Evolutionary conservation across 495 filamentous ascomycete genomes (phyloP), one percentile per base, ranked within the genome.

Genomic region (Copromyces sp.): DNA sequence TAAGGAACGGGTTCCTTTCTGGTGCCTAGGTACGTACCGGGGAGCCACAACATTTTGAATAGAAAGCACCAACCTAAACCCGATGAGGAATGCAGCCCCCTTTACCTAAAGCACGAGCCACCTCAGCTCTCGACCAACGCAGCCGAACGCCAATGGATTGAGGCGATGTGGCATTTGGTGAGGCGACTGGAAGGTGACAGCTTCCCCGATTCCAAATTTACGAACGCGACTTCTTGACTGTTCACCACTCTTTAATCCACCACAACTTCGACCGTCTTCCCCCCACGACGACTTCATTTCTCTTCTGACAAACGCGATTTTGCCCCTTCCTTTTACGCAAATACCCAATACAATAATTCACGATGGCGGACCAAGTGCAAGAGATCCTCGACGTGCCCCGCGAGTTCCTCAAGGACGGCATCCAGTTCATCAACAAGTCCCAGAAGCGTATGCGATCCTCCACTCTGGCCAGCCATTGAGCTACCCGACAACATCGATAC

Each of bases 371-470:
- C 77, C 90, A 92, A 78, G 77, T 94, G 73, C 89, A 93, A 79
- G 92, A 94, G 77, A 82, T 94, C 75, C 86, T 90, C 76, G 93
- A 94, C 79, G 90, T 94, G 78, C 93, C 93, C 71, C 86, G 88
- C 81, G 91, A 94, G 80, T 96, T 96, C 81, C 78, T 95, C 74
- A 89, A 87, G 75, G 93, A 95, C 75, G 93, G 93, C 74, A 86
- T 91, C 68, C 89, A 90, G 76, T 96, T 96, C 83, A 86, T 95
- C 74, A 92, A 92, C 81, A 86, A 91, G 78, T 94, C 92, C 84
- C 92, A 90, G 72, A 96, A 96, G 86, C 93, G 92, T 94, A 86
- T 42, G 88, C 75, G 16, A 47, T 39, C 29, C 37, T 20, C 68
- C 7, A 4, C 12, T n/a, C 61, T 45, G 7, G 70, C 7, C 37